These are phyloP conservation scores for Uromyces viciae-fabae DNA, from an alignment of 1,284 basidiomycete species.

Conservation along the genomic window DNA sequence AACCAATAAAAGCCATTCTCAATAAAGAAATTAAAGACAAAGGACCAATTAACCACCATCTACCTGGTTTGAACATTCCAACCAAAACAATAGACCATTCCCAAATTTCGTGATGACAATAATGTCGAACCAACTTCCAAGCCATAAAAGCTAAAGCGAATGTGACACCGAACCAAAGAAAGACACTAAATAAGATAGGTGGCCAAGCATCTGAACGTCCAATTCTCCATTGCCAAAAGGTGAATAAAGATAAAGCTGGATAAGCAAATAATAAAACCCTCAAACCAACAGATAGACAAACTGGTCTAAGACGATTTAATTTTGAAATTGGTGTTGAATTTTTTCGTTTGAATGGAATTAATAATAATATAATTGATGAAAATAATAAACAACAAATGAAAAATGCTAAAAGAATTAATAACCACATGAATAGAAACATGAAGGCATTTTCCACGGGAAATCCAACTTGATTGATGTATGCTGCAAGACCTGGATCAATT, in stretches of 20 bases:
- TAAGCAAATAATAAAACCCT: conserved; percentile 12
- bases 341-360: not conserved
- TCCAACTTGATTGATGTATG: conserved; percentile 39
- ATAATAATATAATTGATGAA: not conserved
- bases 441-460: conserved; percentile 42
- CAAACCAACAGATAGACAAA: conserved; percentile 6
- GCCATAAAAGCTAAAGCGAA: not conserved
- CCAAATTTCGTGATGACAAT: conserved; percentile 1
- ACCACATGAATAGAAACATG: conserved; percentile 40
- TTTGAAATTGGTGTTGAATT: not conserved
- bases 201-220: conserved; percentile 23
- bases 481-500: conserved; percentile 35
- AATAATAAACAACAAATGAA: not conserved
- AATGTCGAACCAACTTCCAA: conserved; percentile 18
- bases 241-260: conserved; percentile 28
- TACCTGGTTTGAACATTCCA: conserved; percentile 15
- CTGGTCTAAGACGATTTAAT: not conserved
- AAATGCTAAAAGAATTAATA: conserved; percentile 18
- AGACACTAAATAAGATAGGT: conserved; percentile 29
- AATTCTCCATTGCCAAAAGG: conserved; percentile 41
- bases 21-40: conserved; percentile 51
- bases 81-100: conserved; percentile 1
- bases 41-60: conserved; percentile 50
- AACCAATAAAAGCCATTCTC: conserved; percentile 49
- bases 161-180: conserved; percentile 13